These are phyloP conservation scores for Penicillium angulare DNA, from an alignment of 495 filamentous ascomycete species.

Conservation along the genomic window DNA sequence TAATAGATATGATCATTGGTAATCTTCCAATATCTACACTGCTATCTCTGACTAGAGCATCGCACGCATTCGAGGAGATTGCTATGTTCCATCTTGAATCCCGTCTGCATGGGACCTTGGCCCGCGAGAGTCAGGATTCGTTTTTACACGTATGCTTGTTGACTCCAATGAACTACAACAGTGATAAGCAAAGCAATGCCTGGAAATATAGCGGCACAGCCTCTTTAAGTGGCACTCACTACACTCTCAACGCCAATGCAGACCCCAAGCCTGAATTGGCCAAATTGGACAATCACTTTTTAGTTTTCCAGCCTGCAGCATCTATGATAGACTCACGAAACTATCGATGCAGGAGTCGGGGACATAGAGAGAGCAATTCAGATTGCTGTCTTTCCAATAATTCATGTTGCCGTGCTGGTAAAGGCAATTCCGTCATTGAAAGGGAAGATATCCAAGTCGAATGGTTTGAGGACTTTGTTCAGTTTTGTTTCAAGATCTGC, in stretches of 20 bases:
- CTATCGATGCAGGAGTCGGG: neutral
- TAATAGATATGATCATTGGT: neutral
- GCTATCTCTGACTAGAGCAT: too few relatives aligned
- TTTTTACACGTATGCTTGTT: neutral
- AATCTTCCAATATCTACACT: neutral
- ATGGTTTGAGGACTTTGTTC: slow-evolving; percentile 3
- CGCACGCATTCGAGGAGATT: too few relatives aligned
- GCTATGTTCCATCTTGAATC: too few relatives aligned
- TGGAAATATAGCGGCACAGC: neutral
- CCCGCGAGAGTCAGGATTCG: neutral
- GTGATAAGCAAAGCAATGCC: neutral
- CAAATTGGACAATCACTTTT: neutral
- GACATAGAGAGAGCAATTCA: too few relatives aligned
- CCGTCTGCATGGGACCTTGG: too few relatives aligned
- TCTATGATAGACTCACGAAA: neutral
- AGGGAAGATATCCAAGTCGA: neutral
- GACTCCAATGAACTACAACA: neutral
- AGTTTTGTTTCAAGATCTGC: slow-evolving; percentile 1
- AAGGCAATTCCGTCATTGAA: neutral
- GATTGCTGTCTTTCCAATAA: neutral
- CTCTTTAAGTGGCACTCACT: neutral
- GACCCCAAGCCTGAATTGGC: neutral
- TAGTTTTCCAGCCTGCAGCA: neutral
- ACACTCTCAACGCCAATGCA: neutral
- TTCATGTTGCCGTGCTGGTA: neutral